These are phyloP conservation scores for Ploettnerulaceae sp. DNA, from an alignment of 2,329 filamentous ascomycete species.

Conservation along the genomic window DNA sequence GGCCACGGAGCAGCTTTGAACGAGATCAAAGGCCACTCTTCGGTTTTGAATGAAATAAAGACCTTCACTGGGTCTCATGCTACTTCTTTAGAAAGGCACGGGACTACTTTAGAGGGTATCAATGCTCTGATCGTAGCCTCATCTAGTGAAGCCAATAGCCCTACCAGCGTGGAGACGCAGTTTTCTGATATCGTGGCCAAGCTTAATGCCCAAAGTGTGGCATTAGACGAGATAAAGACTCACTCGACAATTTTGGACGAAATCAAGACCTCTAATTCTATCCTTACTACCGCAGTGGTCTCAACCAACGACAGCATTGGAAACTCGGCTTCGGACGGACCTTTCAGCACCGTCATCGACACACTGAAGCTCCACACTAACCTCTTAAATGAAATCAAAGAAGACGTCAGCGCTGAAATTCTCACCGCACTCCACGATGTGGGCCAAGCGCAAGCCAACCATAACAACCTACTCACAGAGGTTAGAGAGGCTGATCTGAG, in stretches of 20 bases:
- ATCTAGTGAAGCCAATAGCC: not conserved
- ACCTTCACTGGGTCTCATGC: not conserved
- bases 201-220: conserved; percentile 12
- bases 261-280: conserved; percentile 12
- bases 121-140: not conserved
- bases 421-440: conserved; percentile 30
- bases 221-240: conserved; percentile 20
- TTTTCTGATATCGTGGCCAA: not conserved
- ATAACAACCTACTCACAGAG: conserved; percentile 23
- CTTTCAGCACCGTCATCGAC: conserved; percentile 1
- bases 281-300: not conserved
- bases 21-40: conserved; percentile 2
- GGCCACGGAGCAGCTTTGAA: conserved; percentile 18
- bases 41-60: conserved; percentile 6
- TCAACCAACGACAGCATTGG: not conserved
- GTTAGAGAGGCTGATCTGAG: conserved; percentile 30
- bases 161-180: not conserved
- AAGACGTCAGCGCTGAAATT: conserved; percentile 32
- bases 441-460: conserved; percentile 20
- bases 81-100: conserved; percentile 18
- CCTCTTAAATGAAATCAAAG: conserved; percentile 30
- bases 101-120: not conserved
- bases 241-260: conserved; percentile 13
- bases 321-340: not conserved
- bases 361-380: conserved; percentile 17